Percentiles rank a stretch among this genome's conserved stretches.
These are phyloP conservation scores for Tylopilus orsonianus DNA, from an alignment of 1,284 basidiomycete species.

Conservation along the genomic window DNA sequence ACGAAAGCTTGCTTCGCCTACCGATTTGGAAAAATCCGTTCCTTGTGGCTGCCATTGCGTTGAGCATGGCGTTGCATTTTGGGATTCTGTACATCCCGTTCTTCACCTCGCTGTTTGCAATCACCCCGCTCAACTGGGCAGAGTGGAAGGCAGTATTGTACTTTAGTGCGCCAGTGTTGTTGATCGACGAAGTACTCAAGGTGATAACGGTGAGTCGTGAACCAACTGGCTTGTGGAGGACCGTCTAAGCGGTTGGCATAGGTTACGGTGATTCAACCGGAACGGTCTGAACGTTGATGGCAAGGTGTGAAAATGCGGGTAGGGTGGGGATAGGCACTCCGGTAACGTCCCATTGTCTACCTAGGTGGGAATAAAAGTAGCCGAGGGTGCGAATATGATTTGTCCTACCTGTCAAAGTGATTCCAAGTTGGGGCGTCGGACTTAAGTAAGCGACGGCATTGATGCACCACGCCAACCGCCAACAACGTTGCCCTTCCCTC, in stretches of 20 bases:
- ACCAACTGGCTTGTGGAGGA: neutral
- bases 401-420: neutral
- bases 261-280: slow-evolving; percentile 39
- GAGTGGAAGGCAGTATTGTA: slow-evolving; percentile 96
- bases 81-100: slow-evolving; percentile 95
- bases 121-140: slow-evolving; percentile 85
- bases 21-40: slow-evolving; percentile 94
- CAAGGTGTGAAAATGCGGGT: neutral
- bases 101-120: slow-evolving; percentile 90
- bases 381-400: neutral
- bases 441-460: slow-evolving; percentile 11
- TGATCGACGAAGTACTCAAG: slow-evolving; percentile 92
- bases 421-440: neutral
- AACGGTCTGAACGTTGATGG: no score
- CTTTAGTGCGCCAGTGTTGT: slow-evolving; percentile 85
- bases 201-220: slow-evolving; percentile 64
- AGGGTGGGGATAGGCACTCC: slow-evolving; percentile 1
- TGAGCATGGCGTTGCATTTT: slow-evolving; percentile 92
- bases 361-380: slow-evolving; percentile 4
- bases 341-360: neutral
- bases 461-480: neutral
- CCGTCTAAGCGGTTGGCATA: slow-evolving; percentile 16
- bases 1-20: slow-evolving; percentile 86
- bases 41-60: slow-evolving; percentile 82
- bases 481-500: neutral